phyloP scores from a whole-genome alignment of 2,329 filamentous ascomycete genomes.

The Albophoma yamanashiensis region DNA sequence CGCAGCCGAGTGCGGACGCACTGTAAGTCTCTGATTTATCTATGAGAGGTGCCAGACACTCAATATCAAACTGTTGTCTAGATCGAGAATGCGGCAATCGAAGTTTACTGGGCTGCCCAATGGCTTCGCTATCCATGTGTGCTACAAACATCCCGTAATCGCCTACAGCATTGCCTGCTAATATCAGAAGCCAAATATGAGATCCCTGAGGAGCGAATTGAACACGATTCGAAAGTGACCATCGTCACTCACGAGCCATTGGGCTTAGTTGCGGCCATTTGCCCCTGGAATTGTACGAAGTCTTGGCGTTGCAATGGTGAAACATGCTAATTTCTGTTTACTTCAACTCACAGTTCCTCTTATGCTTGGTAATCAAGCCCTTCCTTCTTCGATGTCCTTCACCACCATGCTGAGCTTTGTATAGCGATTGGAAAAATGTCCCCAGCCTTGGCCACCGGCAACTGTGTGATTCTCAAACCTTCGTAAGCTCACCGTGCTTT shows the following conservation, averaged over 20 bases:
- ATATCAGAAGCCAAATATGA: background rate
- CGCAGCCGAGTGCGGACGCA: background rate
- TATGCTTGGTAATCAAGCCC: background rate
- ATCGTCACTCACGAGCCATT: slow-evolving; percentile 14
- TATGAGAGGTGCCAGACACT: background rate
- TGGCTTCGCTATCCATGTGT: slow-evolving; percentile 1
- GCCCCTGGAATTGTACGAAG: slow-evolving; percentile 38
- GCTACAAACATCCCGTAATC: background rate
- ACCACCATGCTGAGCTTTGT: slow-evolving; percentile 3
- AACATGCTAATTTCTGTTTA: slow-evolving; percentile 22
- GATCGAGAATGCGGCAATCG: slow-evolving; percentile 1
- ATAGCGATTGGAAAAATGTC: slow-evolving; percentile 40
- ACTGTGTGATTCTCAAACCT: slow-evolving; percentile 37
- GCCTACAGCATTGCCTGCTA: background rate
- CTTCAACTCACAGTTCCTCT: background rate
- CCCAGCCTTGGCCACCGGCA: slow-evolving; percentile 38
- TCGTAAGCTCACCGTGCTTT: slow-evolving; percentile 15
- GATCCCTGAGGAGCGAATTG: background rate
- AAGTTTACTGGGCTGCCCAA: background rate
- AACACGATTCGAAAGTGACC: background rate
- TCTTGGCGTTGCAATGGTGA: background rate
- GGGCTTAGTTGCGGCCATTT: slow-evolving; percentile 29
- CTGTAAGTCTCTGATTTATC: background rate
- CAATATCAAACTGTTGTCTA: background rate
- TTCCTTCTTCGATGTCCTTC: background rate